Evolutionary conservation across 1,139 yeast species (phyloP).

Genomic region (Scheffersomyces segobiensis): DNA sequence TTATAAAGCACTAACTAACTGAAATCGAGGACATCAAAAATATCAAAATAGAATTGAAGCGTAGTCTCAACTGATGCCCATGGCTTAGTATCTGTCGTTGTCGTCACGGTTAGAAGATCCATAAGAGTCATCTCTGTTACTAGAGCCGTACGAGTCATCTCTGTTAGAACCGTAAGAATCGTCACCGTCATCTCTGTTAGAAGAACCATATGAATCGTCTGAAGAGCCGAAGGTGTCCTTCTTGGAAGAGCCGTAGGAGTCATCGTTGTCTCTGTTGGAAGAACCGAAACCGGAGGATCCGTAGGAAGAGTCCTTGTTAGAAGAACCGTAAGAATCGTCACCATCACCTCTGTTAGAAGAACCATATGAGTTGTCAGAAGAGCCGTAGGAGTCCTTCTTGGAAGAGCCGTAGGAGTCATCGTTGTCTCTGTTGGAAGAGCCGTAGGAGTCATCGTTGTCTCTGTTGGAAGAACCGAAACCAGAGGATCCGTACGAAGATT

Average conservation of each 20-base stretch:
- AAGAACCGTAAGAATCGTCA: slow-evolving; percentile 7
- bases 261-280: slow-evolving; percentile 2
- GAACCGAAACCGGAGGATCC: slow-evolving; percentile 6
- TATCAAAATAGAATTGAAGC: neutral
- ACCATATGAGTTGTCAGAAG: slow-evolving; percentile 12
- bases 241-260: slow-evolving; percentile 7
- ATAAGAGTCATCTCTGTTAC: slow-evolving; percentile 8
- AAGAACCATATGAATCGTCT: slow-evolving; percentile 7
- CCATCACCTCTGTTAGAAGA: slow-evolving; percentile 4
- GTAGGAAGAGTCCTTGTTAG: slow-evolving; percentile 6
- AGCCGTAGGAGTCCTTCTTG: slow-evolving; percentile 9
- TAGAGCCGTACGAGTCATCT: slow-evolving; percentile 8
- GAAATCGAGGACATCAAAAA: neutral
- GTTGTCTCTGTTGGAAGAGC: slow-evolving; percentile 2
- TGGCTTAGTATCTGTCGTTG: slow-evolving; percentile 2
- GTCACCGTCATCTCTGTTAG: slow-evolving; percentile 6
- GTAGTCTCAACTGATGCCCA: neutral
- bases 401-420: slow-evolving; percentile 7
- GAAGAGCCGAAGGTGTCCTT: slow-evolving; percentile 11
- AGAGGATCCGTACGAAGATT: slow-evolving; percentile 3
- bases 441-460: slow-evolving; percentile 9
- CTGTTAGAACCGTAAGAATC: slow-evolving; percentile 11
- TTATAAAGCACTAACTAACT: neutral
- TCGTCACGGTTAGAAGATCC: slow-evolving; percentile 8
- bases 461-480: slow-evolving; percentile 7